Percentiles rank a stretch among this genome's conserved stretches.
phyloP scores from a whole-genome alignment of 805 yeast genomes.

The Saccharomycopsis capsularis region DNA sequence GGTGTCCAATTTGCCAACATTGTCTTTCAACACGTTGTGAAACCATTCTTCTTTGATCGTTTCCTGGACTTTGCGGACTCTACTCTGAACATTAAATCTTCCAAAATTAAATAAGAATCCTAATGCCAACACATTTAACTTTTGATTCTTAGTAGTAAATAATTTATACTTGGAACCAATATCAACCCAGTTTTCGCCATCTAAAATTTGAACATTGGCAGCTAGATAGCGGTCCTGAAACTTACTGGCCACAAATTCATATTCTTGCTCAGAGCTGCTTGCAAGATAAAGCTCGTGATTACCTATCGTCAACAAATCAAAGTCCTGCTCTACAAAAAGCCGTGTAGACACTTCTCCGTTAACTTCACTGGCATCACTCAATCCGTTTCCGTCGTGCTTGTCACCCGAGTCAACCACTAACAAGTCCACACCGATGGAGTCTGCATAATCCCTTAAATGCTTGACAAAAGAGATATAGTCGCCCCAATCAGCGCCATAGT shows the following conservation, averaged over 20 bases:
- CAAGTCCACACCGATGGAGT: constrained; percentile 47
- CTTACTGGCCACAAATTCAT: constrained; percentile 44
- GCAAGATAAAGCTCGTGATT: constrained; percentile 82
- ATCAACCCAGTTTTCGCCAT: constrained; percentile 34
- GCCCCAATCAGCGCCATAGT: constrained; percentile 87
- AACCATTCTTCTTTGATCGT: constrained; percentile 63
- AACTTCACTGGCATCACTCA: constrained; percentile 69
- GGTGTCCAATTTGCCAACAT: constrained; percentile 45
- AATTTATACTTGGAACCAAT: constrained; percentile 64
- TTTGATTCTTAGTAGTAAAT: constrained; percentile 53
- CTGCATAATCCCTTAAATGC: constrained; percentile 42
- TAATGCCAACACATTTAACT: constrained; percentile 52
- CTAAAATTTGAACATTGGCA: constrained; percentile 55
- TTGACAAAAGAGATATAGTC: constrained; percentile 67
- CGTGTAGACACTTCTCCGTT: constrained; percentile 60
- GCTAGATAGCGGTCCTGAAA: constrained; percentile 62
- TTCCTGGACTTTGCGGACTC: constrained; percentile 55
- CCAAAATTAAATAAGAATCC: constrained; percentile 76
- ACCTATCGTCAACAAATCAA: constrained; percentile 78
- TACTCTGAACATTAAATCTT: constrained; percentile 50
- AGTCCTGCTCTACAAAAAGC: constrained; percentile 57
- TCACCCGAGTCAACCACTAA: constrained; percentile 85
- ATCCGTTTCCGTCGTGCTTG: constrained; percentile 90
- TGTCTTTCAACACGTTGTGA: constrained; percentile 30
- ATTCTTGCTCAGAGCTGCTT: constrained; percentile 61